Conservation (phyloP, 345 rosid genomes). For the Citrus sp. region DNA sequence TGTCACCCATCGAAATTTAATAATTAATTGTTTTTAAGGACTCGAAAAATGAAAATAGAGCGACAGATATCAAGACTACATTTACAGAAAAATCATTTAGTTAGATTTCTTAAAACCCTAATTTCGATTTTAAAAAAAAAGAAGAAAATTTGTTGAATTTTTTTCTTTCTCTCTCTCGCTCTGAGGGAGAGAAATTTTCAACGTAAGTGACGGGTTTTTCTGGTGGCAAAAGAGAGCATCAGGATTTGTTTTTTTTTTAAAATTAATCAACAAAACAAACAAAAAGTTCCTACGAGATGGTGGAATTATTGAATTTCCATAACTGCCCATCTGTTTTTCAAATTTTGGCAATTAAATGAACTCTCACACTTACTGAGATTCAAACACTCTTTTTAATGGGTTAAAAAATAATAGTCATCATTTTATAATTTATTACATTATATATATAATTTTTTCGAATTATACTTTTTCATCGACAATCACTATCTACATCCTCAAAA, state of each 20-base stretch:
- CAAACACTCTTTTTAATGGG: no score
- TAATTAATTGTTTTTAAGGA: background rate
- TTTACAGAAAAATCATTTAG: background rate
- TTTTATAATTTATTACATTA: no score
- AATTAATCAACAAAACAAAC: background rate
- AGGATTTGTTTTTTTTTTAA: no score
- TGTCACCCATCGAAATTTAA: slow-evolving; percentile 50
- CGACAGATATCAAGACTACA: background rate
- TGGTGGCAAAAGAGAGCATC: background rate
- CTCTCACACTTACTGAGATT: no score
- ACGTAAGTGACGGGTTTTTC: background rate
- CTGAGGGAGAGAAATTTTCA: background rate
- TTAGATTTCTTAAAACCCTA: background rate
- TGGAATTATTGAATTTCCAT: background rate
- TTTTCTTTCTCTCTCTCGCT: background rate
- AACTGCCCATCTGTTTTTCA: background rate
- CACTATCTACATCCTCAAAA: no score
- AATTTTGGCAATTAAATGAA: no score
- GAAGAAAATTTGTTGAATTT: background rate
- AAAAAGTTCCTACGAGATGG: background rate
- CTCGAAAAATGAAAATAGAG: background rate
- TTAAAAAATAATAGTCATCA: no score
- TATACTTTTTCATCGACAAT: no score
- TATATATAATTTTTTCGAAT: no score
- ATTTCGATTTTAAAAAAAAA: background rate